These are phyloP conservation scores for Aquilaria yunnanensis DNA, from an alignment of 345 rosid species.

Conservation along the genomic window DNA sequence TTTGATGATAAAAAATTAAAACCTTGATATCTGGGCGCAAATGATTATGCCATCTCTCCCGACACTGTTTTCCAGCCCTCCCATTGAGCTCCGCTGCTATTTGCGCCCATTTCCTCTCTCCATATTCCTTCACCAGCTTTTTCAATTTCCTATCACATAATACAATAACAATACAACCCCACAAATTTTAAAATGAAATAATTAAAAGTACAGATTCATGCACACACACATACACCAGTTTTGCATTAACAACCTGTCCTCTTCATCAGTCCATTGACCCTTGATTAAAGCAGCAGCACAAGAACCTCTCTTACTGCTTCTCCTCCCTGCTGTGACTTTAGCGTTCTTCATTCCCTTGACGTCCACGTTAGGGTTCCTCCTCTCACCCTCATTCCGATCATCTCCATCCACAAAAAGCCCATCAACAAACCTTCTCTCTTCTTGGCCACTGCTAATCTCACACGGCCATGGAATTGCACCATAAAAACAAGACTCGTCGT, in stretches of 20 bases:
- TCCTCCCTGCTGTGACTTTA: slow-evolving; percentile 27
- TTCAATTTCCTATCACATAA: slow-evolving; percentile 46
- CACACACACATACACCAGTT: too few species aligned
- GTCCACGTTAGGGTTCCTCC: slow-evolving; percentile 22
- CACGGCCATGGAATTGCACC: slow-evolving; percentile 19
- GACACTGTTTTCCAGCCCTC: slow-evolving; percentile 95
- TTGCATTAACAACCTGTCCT: slow-evolving; percentile 55
- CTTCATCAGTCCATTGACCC: slow-evolving; percentile 97
- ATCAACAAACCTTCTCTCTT: slow-evolving; percentile 31
- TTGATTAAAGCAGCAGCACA: slow-evolving; percentile 48
- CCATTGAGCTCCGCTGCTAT: slow-evolving; percentile 72
- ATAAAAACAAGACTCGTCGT: slow-evolving; percentile 11
- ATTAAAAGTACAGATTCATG: too few species aligned
- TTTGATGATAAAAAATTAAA: neutral
- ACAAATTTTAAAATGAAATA: neutral
- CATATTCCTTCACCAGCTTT: slow-evolving; percentile 76
- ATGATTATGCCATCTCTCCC: slow-evolving; percentile 99
- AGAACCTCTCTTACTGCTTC: slow-evolving; percentile 37
- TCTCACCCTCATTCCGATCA: slow-evolving; percentile 4
- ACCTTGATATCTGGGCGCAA: slow-evolving; percentile 93
- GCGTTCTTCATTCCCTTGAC: slow-evolving; percentile 16
- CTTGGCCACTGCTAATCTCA: slow-evolving; percentile 9
- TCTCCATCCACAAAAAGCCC: slow-evolving; percentile 22
- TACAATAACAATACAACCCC: slow-evolving; percentile 6
- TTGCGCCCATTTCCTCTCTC: slow-evolving; percentile 84